A percentile compares a stretch with the other conserved stretches of the same genome.
Conservation (phyloP, 306 rosid species). For the Ammopiptanthus mongolicus region DNA sequence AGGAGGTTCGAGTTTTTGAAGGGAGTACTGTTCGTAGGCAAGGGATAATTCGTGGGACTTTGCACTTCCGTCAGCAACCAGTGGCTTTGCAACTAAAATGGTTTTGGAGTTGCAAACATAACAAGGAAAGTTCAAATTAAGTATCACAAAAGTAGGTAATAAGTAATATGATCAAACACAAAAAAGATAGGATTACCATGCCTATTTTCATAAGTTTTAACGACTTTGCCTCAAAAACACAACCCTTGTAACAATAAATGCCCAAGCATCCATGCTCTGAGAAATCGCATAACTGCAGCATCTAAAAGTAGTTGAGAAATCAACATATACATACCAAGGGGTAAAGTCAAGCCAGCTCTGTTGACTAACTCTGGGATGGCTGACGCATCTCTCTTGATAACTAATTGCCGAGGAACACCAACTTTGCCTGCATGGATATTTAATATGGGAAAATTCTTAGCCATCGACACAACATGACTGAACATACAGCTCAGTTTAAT, state of each 20-base stretch:
- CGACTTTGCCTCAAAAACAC: slow-evolving; percentile 27
- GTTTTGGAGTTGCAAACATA: slow-evolving; percentile 13
- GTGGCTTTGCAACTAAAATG: slow-evolving; percentile 84
- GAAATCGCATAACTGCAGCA: slow-evolving; percentile 25
- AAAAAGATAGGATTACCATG: slow-evolving; percentile 20
- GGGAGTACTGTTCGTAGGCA: slow-evolving; percentile 72
- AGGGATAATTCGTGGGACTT: slow-evolving; percentile 86
- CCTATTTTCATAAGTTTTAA: slow-evolving; percentile 20
- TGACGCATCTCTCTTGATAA: slow-evolving; percentile 79
- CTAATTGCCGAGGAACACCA: slow-evolving; percentile 77
- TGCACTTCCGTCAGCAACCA: slow-evolving; percentile 90
- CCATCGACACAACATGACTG: neutral
- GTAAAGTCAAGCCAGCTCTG: slow-evolving; percentile 64
- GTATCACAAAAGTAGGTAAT: neutral
- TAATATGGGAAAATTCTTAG: neutral
- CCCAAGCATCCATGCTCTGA: slow-evolving; percentile 27
- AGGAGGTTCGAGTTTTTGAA: slow-evolving; percentile 84
- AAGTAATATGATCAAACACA: slow-evolving; percentile 2
- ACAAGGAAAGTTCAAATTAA: neutral
- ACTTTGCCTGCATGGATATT: slow-evolving; percentile 56
- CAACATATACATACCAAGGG: slow-evolving; percentile 63
- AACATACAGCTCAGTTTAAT: neutral
- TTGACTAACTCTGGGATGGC: slow-evolving; percentile 67
- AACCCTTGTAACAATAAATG: slow-evolving; percentile 30
- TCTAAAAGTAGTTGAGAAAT: slow-evolving; percentile 25